Conservation (phyloP, 257 asterid species). For the Fraxinus excelsior region DNA sequence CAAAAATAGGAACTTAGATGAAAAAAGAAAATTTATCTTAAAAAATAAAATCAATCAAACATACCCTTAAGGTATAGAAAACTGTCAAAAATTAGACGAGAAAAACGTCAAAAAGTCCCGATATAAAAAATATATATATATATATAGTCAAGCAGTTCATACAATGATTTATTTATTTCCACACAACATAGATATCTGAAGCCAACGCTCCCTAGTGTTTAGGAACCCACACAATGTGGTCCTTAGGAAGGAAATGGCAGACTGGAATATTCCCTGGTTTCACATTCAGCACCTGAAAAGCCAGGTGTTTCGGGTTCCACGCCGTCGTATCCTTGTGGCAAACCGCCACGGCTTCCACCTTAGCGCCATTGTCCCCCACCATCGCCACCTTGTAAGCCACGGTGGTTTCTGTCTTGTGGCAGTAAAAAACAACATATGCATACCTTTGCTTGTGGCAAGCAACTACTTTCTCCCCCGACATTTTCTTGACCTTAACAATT, state of each 20-base stretch:
- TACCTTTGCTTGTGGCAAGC: conserved; percentile 75
- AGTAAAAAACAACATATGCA: conserved; percentile 75
- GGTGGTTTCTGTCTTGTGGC: conserved; percentile 62
- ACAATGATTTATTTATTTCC: too few relatives aligned
- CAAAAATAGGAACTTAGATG: too few relatives aligned
- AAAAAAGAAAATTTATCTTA: too few relatives aligned
- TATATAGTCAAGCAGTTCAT: too few relatives aligned
- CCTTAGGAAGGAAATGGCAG: conserved; percentile 89
- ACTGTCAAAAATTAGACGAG: too few relatives aligned
- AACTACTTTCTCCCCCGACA: conserved; percentile 29
- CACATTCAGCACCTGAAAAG: conserved; percentile 86
- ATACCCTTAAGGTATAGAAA: too few relatives aligned
- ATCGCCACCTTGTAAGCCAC: conserved; percentile 54
- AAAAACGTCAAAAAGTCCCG: too few relatives aligned
- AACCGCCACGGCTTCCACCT: conserved; percentile 69
- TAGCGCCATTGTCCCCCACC: conserved; percentile 57
- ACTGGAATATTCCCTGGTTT: conserved; percentile 82
- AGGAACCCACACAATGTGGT: conserved; percentile 81
- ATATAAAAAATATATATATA: too few relatives aligned
- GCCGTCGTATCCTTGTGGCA: conserved; percentile 77
- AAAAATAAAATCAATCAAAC: too few relatives aligned
- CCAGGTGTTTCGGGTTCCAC: conserved; percentile 92
- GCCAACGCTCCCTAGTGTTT: conserved; percentile 21
- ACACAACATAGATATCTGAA: too few relatives aligned
- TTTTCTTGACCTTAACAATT: conserved; percentile 38